Evolutionary conservation across 2,329 filamentous ascomycete genomes (phyloP), one percentile per base, ranked within the genome.

Genomic region (Cercospora sesami): DNA sequence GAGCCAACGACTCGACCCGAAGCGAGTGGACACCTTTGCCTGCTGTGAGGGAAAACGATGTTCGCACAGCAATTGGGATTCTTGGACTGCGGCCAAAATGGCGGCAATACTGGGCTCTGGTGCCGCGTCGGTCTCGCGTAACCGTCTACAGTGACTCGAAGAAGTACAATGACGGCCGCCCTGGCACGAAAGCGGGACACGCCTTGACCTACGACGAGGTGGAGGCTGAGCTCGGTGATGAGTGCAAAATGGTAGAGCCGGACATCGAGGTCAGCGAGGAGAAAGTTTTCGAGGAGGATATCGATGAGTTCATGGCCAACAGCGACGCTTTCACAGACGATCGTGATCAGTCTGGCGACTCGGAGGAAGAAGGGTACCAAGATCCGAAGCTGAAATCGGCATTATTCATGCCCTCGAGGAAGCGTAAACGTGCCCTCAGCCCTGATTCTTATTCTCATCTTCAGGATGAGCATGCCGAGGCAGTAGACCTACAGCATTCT

Each of bases 21-120:
- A 60, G 33, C 12, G 69, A 74, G 31, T 75, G 72, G 65, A 66
- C 65, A 67, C 64, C 76, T 5, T 59, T 69, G 23, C 60, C 74
- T 9, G 66, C 66, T 7, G 73, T 78, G 5, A 69, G 71, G 68
- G 2, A 78, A 75, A 39, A 78, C 63, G 87, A 89, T 75, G 86
- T 90, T 0, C 75, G 77, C 36, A 81, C 86, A 12, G 87, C 88
- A 21, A 73, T 87, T 14, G 80, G 85, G 10, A 79, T 88, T 2
- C 76, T 90, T 4, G 81, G 82, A 5, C 78, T 90, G 78, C 79
- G 82, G 45, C 73, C 73, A 3, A 78, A 85, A 66, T 78, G 79
- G 6, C 77, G 78, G 21, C 76, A 83, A 3, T 86, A 85, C 65
- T 89, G 88, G 86, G 76, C 80, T 12, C 78, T 77, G 2, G 78